phyloP scores from a whole-genome alignment of 2,329 filamentous ascomycete genomes.

The Metarhizium anisopliae region DNA sequence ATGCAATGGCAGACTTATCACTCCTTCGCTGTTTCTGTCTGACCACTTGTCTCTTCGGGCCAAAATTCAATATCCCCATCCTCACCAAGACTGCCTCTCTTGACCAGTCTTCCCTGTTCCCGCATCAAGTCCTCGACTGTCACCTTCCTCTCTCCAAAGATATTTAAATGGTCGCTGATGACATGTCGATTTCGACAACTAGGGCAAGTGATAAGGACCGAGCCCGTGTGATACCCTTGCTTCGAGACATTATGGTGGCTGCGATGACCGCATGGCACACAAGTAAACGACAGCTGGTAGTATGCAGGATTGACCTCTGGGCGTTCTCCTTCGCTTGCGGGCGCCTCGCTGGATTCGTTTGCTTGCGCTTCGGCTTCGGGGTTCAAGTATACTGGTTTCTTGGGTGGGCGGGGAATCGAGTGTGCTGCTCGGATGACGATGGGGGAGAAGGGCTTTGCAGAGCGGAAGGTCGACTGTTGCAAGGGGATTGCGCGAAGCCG shows the following conservation, averaged over 20 bases:
- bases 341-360: conserved; percentile 8
- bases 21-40: background rate
- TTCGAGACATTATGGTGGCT: conserved; percentile 85
- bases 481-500: conserved; percentile 10
- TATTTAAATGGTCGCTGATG: conserved; percentile 78
- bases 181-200: conserved; percentile 79
- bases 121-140: conserved; percentile 71
- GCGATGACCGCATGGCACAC: conserved; percentile 70
- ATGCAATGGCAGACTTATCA: background rate
- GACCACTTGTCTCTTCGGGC: conserved; percentile 51
- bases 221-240: conserved; percentile 89
- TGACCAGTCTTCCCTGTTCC: conserved; percentile 66
- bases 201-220: conserved; percentile 82
- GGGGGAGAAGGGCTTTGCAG: conserved; percentile 5
- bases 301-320: conserved; percentile 44
- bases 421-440: conserved; percentile 21
- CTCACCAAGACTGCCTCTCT: conserved; percentile 60
- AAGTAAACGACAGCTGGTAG: conserved; percentile 89
- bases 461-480: conserved; percentile 5
- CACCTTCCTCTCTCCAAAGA: conserved; percentile 62
- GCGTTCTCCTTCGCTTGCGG: conserved; percentile 19
- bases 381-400: conserved; percentile 5
- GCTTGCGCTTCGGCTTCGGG: conserved; percentile 7
- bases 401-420: conserved; percentile 24
- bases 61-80: conserved; percentile 91